These are phyloP conservation scores for Cercospora sojina DNA, from an alignment of 2,329 filamentous ascomycete genomes.

Conservation along the genomic window DNA sequence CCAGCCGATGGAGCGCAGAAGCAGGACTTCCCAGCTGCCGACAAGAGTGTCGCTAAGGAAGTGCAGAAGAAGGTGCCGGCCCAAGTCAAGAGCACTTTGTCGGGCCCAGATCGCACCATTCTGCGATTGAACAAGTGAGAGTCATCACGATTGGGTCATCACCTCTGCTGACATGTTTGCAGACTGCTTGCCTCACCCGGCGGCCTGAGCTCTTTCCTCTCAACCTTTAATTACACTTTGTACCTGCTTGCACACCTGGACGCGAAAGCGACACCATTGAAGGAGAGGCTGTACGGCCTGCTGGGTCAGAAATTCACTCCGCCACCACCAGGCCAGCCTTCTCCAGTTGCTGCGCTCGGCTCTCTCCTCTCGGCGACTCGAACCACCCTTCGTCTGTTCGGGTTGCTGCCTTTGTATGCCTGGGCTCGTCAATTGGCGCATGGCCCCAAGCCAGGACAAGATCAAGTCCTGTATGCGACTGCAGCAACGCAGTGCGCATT, in stretches of 20 bases:
- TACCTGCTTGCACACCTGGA: slow-evolving; percentile 48
- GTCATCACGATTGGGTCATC: too few species aligned
- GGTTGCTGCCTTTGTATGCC: slow-evolving; percentile 47
- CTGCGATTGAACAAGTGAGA: slow-evolving; percentile 48
- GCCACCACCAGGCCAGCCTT: slow-evolving; percentile 27
- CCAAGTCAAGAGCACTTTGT: slow-evolving; percentile 33
- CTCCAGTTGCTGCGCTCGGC: slow-evolving; percentile 39
- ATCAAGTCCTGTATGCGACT: slow-evolving; percentile 45
- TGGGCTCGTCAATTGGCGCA: slow-evolving; percentile 45
- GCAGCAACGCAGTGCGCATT: slow-evolving; percentile 43
- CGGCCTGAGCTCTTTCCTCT: slow-evolving; percentile 47
- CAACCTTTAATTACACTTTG: slow-evolving; percentile 49
- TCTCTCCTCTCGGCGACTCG: slow-evolving; percentile 44
- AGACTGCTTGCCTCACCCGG: slow-evolving; percentile 47
- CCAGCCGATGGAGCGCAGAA: slow-evolving; percentile 38
- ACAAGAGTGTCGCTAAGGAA: slow-evolving; percentile 36
- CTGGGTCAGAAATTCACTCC: slow-evolving; percentile 32
- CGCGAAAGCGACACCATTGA: slow-evolving; percentile 40
- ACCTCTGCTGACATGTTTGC: slow-evolving; percentile 3
- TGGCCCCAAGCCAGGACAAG: slow-evolving; percentile 45
- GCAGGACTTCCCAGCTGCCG: slow-evolving; percentile 32
- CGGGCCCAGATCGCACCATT: slow-evolving; percentile 42
- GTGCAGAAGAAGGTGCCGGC: slow-evolving; percentile 32
- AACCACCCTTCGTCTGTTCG: slow-evolving; percentile 47
- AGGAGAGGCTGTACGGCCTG: slow-evolving; percentile 38